These are phyloP conservation scores for Closterium sp. DNA, from an alignment of 139 green algal genomes.

Conservation along the genomic window DNA sequence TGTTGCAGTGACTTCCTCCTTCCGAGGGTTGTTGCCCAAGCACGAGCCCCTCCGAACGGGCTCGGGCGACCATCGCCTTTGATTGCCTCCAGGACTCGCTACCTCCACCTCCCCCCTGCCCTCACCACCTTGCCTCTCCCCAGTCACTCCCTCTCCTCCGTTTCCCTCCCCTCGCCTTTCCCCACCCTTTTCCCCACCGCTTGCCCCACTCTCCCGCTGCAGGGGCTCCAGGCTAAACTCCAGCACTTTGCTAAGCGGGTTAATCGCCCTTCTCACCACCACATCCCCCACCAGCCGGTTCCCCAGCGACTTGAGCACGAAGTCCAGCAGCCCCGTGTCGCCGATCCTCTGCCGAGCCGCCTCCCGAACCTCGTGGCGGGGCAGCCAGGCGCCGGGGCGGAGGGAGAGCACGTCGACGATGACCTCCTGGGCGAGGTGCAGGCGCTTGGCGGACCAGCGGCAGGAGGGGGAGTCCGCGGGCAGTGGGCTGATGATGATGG, in stretches of 20 bases:
- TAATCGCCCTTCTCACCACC: slow-evolving; percentile 30
- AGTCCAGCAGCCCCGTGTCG: slow-evolving; percentile 66
- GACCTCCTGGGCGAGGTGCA: slow-evolving; percentile 39
- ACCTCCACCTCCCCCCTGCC: background rate
- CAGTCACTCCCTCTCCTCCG: background rate
- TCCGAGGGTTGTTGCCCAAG: background rate
- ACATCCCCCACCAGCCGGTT: slow-evolving; percentile 43
- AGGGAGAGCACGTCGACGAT: slow-evolving; percentile 40
- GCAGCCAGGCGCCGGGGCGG: slow-evolving; percentile 24
- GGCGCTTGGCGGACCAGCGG: slow-evolving; percentile 46
- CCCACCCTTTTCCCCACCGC: background rate
- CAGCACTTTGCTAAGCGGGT: slow-evolving; percentile 49
- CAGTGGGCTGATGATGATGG: slow-evolving; percentile 10
- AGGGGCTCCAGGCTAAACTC: slow-evolving; percentile 49
- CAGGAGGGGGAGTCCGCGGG: slow-evolving; percentile 28
- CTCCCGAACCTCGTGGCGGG: slow-evolving; percentile 50
- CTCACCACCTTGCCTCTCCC: background rate
- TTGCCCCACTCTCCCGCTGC: background rate
- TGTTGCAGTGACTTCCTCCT: background rate
- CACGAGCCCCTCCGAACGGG: background rate
- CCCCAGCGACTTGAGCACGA: slow-evolving; percentile 61
- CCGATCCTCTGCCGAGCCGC: slow-evolving; percentile 53
- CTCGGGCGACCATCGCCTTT: background rate
- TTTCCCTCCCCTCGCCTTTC: background rate
- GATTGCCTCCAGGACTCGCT: background rate